A percentile compares a stretch with the other conserved stretches of the same genome.
Conservation (phyloP, 2,329 filamentous ascomycete species). For the Venturia pyrina region DNA sequence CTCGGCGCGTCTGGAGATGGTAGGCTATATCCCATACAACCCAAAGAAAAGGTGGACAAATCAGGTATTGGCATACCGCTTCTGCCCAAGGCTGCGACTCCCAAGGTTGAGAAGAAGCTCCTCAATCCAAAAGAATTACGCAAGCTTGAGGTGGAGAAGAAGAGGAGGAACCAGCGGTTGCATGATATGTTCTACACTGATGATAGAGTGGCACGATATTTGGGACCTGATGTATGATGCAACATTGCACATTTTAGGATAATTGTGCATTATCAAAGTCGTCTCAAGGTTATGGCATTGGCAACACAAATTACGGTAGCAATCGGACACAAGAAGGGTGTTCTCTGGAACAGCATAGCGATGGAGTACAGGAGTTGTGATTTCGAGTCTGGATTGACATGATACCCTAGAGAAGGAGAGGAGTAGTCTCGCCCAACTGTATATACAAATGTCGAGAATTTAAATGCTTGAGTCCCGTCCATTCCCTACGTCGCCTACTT, state of each 20-base stretch:
- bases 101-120: slow-evolving; percentile 1
- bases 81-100: background rate
- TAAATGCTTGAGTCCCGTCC: too few species aligned
- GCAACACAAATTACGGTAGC: background rate
- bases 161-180: slow-evolving; percentile 52
- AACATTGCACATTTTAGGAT: background rate
- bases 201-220: slow-evolving; percentile 66
- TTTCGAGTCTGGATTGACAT: background rate
- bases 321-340: background rate
- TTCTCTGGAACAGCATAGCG: background rate
- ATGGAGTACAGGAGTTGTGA: background rate
- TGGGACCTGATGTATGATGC: slow-evolving; percentile 33
- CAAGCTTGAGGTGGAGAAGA: slow-evolving; percentile 51
- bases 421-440: background rate
- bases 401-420: background rate
- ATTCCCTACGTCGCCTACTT: background rate
- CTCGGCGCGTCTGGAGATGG: slow-evolving; percentile 61
- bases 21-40: slow-evolving; percentile 65
- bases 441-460: background rate
- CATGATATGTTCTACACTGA: slow-evolving; percentile 63
- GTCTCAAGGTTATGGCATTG: too few species aligned
- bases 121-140: slow-evolving; percentile 47
- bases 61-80: slow-evolving; percentile 49
- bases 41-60: slow-evolving; percentile 61
- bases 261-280: too few species aligned